phyloP scores from a whole-genome alignment of 768 basidiomycete species.

The Cyclocybe cylindracea region DNA sequence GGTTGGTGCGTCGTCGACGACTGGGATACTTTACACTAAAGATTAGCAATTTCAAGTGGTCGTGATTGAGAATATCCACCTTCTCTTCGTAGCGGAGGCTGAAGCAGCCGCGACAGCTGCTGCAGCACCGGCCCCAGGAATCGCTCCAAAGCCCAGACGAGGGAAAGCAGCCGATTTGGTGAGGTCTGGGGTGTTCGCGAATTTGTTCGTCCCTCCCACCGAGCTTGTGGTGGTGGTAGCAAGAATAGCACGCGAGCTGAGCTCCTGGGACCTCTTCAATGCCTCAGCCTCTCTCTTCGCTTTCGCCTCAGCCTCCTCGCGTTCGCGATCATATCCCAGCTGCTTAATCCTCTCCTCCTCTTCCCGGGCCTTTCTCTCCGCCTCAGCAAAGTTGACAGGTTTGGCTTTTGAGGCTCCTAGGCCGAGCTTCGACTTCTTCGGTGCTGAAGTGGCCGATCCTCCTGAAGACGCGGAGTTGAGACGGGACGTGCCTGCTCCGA shows the following conservation, averaged over 20 bases:
- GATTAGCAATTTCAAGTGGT: not conserved
- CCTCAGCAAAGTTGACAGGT: constrained; percentile 91
- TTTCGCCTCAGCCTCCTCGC: constrained; percentile 83
- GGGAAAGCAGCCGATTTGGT: constrained; percentile 53
- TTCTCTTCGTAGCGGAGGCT: constrained; percentile 29
- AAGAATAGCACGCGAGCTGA: constrained; percentile 32
- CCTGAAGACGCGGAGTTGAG: constrained; percentile 38
- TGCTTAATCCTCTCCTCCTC: constrained; percentile 93
- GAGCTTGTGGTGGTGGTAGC: constrained; percentile 16
- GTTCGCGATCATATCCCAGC: constrained; percentile 86
- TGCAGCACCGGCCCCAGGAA: constrained; percentile 62
- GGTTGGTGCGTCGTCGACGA: constrained; percentile 63
- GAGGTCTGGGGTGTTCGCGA: constrained; percentile 17
- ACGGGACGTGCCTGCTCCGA: constrained; percentile 38
- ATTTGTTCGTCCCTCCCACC: constrained; percentile 15
- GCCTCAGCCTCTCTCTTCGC: constrained; percentile 63
- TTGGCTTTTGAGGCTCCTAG: constrained; percentile 89
- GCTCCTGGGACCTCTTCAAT: constrained; percentile 37
- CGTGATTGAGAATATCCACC: constrained; percentile 18
- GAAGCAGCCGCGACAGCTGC: constrained; percentile 44
- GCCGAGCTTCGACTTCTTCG: constrained; percentile 73
- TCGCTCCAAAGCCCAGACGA: constrained; percentile 82
- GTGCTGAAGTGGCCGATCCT: constrained; percentile 33
- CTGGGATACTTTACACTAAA: constrained; percentile 19
- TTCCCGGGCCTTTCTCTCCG: constrained; percentile 85